Base-by-base conservation (phyloP, 495 filamentous ascomycete species). In the Immersiella caudata region DNA sequence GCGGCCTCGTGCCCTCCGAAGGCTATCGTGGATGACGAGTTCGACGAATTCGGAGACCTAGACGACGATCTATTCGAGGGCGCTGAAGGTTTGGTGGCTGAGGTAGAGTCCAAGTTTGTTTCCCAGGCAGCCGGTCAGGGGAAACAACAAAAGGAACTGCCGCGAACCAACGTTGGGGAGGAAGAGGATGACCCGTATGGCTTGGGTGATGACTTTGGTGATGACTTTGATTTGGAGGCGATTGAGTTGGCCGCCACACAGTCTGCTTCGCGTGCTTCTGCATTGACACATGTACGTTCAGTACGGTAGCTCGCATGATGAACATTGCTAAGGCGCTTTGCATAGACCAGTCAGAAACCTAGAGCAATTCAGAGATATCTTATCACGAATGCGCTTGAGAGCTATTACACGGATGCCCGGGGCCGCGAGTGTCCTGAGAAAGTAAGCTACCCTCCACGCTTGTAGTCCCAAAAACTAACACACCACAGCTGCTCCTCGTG, bases 291-390 rank as follows among this genome's bases (percentile, higher is more conserved):
- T 83, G 86, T 89, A 86, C 76, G 85, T 86, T 78, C 77, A 64
- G 72, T 74, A 65, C 70, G 65, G 60, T 74, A 71, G 73, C 60
- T 22, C 55, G 14, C 11, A 71, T 63, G 36, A 66, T 58, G 68
- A 65, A 65, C 71, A 70, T 71, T 75, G 73, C 84, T 86, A 84
- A 87, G 76, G 70, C 29, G 21, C 8, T 68, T 71, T 75, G 35
- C 52, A 72, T 77, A 87, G 84, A 74, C 82, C 40, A 78, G 74
- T 54, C 79, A 87, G 76, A 87, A 86, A 75, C 79, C 84, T 66
- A 86, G 85, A 79, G 86, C 87, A 50, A 93, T 96, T 71, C 91
- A 95, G 75, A 89, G 93, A 61, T 96, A 94, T 79, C 80, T 91
- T 55, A 82, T 96, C 64, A 90, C 88, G 68, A 86, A 89, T 69